phyloP scores from a whole-genome alignment of 345 rosid species.

The Rhodamnia argentea region DNA sequence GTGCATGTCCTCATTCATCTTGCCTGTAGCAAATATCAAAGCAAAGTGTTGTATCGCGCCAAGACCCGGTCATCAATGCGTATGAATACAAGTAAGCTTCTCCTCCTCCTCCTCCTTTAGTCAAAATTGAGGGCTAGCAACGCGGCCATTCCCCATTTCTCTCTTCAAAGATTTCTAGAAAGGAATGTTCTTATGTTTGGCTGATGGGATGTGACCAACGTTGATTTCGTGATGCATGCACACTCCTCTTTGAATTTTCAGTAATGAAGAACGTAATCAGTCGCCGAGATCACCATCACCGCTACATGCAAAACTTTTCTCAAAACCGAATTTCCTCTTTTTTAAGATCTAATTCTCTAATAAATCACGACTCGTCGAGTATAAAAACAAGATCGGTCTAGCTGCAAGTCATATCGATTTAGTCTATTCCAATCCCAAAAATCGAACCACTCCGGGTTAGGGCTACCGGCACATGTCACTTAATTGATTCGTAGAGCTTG shows the following conservation, averaged over 20 bases:
- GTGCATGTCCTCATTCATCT: background rate
- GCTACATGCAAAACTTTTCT: background rate
- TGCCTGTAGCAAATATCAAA: background rate
- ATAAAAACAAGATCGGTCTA: background rate
- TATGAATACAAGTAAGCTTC: background rate
- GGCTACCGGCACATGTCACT: background rate
- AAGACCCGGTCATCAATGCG: background rate
- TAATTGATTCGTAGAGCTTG: background rate
- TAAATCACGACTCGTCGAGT: background rate
- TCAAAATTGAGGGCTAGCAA: background rate
- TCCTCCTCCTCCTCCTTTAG: background rate
- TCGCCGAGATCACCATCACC: background rate
- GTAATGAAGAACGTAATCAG: background rate
- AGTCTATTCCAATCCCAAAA: no score
- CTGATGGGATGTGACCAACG: background rate
- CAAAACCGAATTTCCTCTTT: background rate
- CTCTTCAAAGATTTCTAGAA: background rate
- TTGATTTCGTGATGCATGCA: background rate
- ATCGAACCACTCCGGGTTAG: background rate
- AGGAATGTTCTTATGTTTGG: background rate
- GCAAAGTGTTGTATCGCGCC: background rate
- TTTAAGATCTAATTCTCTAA: no score
- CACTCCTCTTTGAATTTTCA: no score
- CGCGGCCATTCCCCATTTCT: background rate
- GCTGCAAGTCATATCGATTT: background rate